Evolutionary conservation across 1,284 basidiomycete genomes (phyloP).

Genomic region (Grifola frondosa): DNA sequence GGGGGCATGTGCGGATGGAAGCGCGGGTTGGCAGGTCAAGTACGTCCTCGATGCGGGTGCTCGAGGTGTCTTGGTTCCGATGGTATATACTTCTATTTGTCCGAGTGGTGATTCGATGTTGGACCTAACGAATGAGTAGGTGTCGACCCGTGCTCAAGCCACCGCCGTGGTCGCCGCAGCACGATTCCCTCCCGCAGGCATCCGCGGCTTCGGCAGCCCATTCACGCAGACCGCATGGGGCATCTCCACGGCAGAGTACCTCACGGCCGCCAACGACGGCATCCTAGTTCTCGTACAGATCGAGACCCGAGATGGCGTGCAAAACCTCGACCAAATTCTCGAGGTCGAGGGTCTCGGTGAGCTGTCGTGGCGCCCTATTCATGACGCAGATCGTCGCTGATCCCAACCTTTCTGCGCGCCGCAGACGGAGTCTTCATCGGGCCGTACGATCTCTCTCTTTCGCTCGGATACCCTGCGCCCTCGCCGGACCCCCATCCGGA

Average conservation of each 20-base stretch:
- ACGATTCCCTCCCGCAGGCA: constrained; percentile 56
- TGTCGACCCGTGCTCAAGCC: constrained; percentile 58
- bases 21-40: constrained; percentile 68
- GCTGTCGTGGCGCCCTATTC: constrained; percentile 16
- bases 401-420: not conserved
- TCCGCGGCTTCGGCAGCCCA: constrained; percentile 61
- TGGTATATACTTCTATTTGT: constrained; percentile 40
- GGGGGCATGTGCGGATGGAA: constrained; percentile 42
- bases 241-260: constrained; percentile 49
- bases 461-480: constrained; percentile 56
- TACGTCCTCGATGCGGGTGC: constrained; percentile 65
- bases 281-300: constrained; percentile 67
- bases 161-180: constrained; percentile 52
- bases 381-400: no score
- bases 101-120: not conserved
- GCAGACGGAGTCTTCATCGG: constrained; percentile 63
- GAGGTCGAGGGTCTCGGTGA: constrained; percentile 62
- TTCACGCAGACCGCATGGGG: constrained; percentile 60
- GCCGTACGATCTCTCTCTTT: constrained; percentile 65
- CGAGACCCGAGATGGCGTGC: constrained; percentile 58
- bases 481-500: constrained; percentile 62
- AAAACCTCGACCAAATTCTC: constrained; percentile 62
- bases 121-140: constrained; percentile 32
- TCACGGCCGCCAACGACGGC: constrained; percentile 53
- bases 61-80: constrained; percentile 60